Evolutionary conservation across 2,329 filamentous ascomycete genomes (phyloP), one percentile per base, ranked within the genome.

Genomic region (Pyrenophora teres): DNA sequence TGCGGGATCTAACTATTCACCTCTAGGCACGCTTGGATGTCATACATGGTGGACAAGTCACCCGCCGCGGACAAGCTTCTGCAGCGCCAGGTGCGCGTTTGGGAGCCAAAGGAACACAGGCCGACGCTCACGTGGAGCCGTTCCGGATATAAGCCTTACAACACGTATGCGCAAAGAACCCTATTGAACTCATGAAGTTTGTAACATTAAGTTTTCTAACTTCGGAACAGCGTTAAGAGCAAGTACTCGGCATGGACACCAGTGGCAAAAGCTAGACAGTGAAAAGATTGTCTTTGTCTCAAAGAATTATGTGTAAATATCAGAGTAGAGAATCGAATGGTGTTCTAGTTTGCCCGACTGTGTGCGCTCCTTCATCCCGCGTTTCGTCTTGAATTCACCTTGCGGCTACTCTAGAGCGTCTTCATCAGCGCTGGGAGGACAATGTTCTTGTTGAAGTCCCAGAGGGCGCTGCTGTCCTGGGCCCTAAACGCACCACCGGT

Each of bases 71-170:
- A 99, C 73, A 79, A 86, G 45, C 75, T 94, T 57, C 70, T 95
- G 58, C 83, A 86, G 66, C 78, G 86, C 45, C 81, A 85, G 62
- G 75, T 85, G 40, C 84, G 91, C 57, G 74, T 80, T 32, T 97
- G 92, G 89, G 92, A 96, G 74, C 81, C 86, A 53, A 80, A 81
- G 50, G 82, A 87, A 68, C 84, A 93, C 69, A 80, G 86, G 57
- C 87, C 89, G 58, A 94, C 90, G 74, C 79, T 85, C 65, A 97
- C 94, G 23, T 78, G 81, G 69, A 88, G 83, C 56, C 84, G 88
- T 57, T 90, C 83, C 52, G 92, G 92, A 35, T 99, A 87, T 81
- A 95, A 90, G 81, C 86, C 94, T 30, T 99, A 97, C 78, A 96
- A 81, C 80, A 99, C 94, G 92, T 97, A 77, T 76, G 92, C 87